Evolutionary conservation across 306 rosid species (phyloP), one percentile per base, ranked within the genome.

Genomic region (Coriaria nepalensis): DNA sequence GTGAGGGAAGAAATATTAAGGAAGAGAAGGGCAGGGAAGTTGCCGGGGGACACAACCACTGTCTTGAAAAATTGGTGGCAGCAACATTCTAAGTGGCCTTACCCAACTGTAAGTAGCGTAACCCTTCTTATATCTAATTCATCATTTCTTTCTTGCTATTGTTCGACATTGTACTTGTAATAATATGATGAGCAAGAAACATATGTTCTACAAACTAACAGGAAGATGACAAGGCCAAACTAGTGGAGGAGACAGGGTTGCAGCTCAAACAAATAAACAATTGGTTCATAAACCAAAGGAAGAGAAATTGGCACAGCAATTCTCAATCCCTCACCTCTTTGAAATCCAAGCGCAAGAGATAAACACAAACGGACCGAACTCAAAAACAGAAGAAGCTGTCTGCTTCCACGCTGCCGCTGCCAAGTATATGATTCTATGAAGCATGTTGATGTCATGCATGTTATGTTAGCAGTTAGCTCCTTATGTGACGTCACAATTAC

Each of bases 141-240:
- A 34, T 53, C 14, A 36, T 47, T 34, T 7, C 35, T 35, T 35
- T 6, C n/a, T n/a, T 0, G 6, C 32, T 6, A 35, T 35, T 9
- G 29, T 20, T 20, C 3, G 29, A 20, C 29, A 20, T 3, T 20
- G 29, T 20, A 20, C 29, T 1, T 20, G 29, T 20, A 20, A 20
- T 20, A 20, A 20, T 3, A 20, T 3, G 29, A 20, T 20, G 29
- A 20, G 29, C 29, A 20, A 20, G n/a, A n/a, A 20, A 20, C 29
- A 1, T 20, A 3, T n/a, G n/a, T n/a, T 20, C 29, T 20, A 20
- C 29, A 20, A 20, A 20, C 29, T 1, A 20, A 20, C 74, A 90
- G 98, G 98, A 92, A 70, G 98, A 92, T 56, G 98, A 92, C 73
- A 92, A 92, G 78, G 96, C 93, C 45, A 92, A 85, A 62, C 98